phyloP scores from a whole-genome alignment of 139 green algal genomes.

The Zygnema circumcarinatum region DNA sequence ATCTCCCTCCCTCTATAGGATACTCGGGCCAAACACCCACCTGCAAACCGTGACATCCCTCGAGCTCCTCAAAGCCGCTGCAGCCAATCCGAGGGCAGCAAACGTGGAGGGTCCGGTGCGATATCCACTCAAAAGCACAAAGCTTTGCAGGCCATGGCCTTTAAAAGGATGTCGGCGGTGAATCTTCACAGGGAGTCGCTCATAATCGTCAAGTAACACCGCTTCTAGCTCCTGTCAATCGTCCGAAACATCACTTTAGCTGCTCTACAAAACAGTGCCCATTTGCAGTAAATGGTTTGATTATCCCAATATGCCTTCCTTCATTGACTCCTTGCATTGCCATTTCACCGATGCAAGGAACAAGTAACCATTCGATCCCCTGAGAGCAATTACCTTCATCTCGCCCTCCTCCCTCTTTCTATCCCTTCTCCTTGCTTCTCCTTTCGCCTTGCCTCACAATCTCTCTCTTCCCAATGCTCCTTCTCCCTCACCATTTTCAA shows the following conservation, averaged over 20 bases:
- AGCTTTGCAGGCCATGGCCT: constrained; percentile 10
- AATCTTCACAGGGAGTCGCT: background rate
- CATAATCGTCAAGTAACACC: background rate
- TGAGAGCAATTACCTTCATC: no score
- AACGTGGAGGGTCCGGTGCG: constrained; percentile 1
- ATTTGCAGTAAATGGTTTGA: no score
- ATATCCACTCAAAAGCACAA: constrained; percentile 20
- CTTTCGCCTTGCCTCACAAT: background rate
- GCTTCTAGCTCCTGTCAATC: background rate
- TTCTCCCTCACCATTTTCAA: background rate
- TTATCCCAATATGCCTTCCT: background rate
- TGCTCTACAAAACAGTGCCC: no score
- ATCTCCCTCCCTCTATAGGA: no score
- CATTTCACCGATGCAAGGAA: no score
- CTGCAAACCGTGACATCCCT: background rate
- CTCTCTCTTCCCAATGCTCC: background rate
- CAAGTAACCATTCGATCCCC: no score
- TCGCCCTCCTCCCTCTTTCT: background rate
- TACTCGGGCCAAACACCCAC: no score
- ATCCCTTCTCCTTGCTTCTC: background rate
- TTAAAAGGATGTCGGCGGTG: background rate
- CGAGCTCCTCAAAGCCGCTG: background rate
- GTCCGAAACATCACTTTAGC: background rate
- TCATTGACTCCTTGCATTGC: background rate
- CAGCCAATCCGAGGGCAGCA: background rate